A percentile compares a stretch with the other conserved stretches of the same genome.
phyloP scores from a whole-genome alignment of 371 early-diverging fungal species.

The Rhizopus stolonifer region DNA sequence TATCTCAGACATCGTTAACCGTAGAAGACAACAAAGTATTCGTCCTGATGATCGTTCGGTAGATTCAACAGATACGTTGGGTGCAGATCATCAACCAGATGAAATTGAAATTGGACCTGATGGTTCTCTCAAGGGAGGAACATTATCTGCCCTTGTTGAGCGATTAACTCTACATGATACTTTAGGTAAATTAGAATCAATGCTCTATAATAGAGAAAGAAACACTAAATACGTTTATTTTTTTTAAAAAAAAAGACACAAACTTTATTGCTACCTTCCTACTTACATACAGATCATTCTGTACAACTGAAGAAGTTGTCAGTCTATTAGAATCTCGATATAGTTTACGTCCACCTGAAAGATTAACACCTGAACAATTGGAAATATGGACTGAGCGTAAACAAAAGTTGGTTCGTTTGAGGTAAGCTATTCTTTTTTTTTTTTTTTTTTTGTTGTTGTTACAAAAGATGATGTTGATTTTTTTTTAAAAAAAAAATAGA shows the following conservation, averaged over 20 bases:
- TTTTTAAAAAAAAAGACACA: conserved; percentile 48
- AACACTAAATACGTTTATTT: not conserved
- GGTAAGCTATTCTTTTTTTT: conserved; percentile 33
- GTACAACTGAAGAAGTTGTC: conserved; percentile 74
- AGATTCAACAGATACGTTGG: conserved; percentile 30
- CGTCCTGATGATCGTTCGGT: conserved; percentile 10
- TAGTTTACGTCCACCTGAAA: conserved; percentile 65
- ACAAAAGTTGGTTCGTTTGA: conserved; percentile 77
- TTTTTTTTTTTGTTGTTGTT: not conserved
- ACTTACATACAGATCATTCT: conserved; percentile 88
- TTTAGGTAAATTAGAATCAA: conserved; percentile 47
- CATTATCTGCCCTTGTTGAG: conserved; percentile 81
- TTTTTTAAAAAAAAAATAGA: conserved; percentile 16
- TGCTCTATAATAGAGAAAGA: not conserved
- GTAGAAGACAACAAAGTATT: conserved; percentile 19
- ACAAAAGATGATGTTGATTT: not conserved
- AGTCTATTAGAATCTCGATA: conserved; percentile 72
- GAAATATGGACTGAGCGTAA: conserved; percentile 82
- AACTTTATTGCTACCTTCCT: conserved; percentile 80
- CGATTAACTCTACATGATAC: conserved; percentile 84
- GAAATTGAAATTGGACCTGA: conserved; percentile 81
- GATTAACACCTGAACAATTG: conserved; percentile 65
- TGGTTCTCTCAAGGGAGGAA: conserved; percentile 84
- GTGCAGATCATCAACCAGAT: conserved; percentile 65
- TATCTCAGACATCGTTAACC: not conserved